phyloP scores from a whole-genome alignment of 257 asterid species.

The Nicotiana otophora region DNA sequence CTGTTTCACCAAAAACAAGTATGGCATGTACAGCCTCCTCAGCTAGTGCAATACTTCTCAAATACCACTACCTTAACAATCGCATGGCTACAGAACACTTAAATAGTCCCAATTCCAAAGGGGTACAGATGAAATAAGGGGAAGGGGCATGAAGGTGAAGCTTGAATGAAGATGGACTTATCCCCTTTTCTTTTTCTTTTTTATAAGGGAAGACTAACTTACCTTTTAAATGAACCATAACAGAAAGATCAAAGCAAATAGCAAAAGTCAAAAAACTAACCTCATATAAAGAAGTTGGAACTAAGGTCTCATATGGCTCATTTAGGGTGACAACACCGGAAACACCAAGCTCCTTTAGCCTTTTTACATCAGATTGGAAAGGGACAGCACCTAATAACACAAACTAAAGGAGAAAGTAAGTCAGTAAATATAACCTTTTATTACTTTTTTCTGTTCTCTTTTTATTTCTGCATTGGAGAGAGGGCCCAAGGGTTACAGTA shows the following conservation, averaged over 20 bases:
- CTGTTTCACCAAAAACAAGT: neutral
- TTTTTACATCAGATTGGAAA: slow-evolving; percentile 47
- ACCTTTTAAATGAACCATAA: neutral
- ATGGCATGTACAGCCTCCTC: neutral
- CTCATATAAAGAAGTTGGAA: slow-evolving; percentile 42
- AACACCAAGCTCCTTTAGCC: slow-evolving; percentile 47
- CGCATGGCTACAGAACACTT: neutral
- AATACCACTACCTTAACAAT: too few relatives aligned
- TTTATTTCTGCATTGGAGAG: neutral
- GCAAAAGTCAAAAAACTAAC: slow-evolving; percentile 22
- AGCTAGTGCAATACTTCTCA: neutral
- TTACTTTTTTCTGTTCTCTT: neutral
- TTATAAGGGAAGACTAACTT: neutral
- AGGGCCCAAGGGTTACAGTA: neutral
- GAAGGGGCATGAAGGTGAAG: neutral
- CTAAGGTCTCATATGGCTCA: slow-evolving; percentile 59
- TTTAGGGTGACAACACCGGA: slow-evolving; percentile 50
- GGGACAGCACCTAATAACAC: slow-evolving; percentile 61
- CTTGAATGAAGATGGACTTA: neutral
- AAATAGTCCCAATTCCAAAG: neutral
- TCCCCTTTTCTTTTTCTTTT: neutral
- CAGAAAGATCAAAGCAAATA: neutral
- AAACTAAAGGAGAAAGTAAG: slow-evolving; percentile 25
- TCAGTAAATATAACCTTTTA: neutral
- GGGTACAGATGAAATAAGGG: neutral